phyloP scores from a whole-genome alignment of 108 stramenopile species.

The Ochromonas danica region DNA sequence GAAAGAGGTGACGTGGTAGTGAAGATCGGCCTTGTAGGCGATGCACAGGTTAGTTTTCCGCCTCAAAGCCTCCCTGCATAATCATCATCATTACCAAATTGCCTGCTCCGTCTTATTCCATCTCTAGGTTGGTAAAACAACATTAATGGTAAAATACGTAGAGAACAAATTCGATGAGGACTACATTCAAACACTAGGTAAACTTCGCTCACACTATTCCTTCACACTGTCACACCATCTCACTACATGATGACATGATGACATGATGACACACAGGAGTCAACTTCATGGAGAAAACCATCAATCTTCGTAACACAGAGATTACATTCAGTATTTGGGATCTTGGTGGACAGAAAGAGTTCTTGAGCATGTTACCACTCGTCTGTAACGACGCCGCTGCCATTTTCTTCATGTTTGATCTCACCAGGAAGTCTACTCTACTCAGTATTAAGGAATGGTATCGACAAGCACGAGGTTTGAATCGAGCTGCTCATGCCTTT shows the following conservation, averaged over 20 bases:
- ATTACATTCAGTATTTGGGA: conserved; percentile 65
- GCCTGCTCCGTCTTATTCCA: not conserved
- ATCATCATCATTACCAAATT: not conserved
- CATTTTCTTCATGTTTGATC: conserved; percentile 65
- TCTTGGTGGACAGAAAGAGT: conserved; percentile 62
- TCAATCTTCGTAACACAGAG: conserved; percentile 61
- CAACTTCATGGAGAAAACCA: conserved; percentile 65
- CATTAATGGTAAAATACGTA: conserved; percentile 66
- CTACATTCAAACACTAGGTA: conserved; percentile 64
- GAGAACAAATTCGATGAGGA: conserved; percentile 64
- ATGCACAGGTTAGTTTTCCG: conserved; percentile 44
- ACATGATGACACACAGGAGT: conserved; percentile 51
- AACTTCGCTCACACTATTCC: not conserved
- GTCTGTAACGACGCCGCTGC: conserved; percentile 64
- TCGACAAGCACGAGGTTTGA: conserved; percentile 50
- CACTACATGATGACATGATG: too few relatives aligned
- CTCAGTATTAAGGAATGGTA: conserved; percentile 56
- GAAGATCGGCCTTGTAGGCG: conserved; percentile 57
- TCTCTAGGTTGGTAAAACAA: conserved; percentile 59
- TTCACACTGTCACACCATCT: too few relatives aligned
- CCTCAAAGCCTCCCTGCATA: too few relatives aligned
- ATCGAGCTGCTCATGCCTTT: conserved; percentile 54
- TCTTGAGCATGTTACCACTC: conserved; percentile 60
- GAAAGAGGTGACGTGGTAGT: not conserved
- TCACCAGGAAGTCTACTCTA: conserved; percentile 41